Percentiles rank a stretch among this genome's conserved stretches.
phyloP scores from a whole-genome alignment of 495 filamentous ascomycete genomes.

The Penicillium tannophilum region DNA sequence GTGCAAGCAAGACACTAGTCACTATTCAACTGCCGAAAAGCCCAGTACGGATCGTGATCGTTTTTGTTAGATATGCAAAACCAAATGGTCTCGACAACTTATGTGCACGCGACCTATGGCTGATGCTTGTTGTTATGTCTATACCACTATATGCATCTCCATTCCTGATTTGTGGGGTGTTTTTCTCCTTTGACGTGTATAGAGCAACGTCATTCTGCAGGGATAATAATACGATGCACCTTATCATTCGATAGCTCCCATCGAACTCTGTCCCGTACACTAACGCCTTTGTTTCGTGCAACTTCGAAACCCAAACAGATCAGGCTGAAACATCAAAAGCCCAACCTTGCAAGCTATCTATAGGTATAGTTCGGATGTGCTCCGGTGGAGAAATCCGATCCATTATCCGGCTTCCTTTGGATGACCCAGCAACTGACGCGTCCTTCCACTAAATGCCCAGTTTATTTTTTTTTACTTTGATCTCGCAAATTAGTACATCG shows the following conservation, averaged over 20 bases:
- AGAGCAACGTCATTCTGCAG: conserved; percentile 12
- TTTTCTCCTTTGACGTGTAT: conserved; percentile 3
- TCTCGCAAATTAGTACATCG: background rate
- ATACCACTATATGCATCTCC: background rate
- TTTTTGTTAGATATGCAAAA: background rate
- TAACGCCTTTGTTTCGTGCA: background rate
- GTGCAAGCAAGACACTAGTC: conserved; percentile 2
- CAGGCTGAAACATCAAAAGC: conserved; percentile 18
- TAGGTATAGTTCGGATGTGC: conserved; percentile 20
- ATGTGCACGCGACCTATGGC: background rate
- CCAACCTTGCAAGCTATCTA: background rate
- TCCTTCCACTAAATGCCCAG: conserved; percentile 4
- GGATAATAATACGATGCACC: background rate
- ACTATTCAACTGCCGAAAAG: conserved; percentile 4
- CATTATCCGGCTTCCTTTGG: conserved; percentile 17
- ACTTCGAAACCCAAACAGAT: background rate
- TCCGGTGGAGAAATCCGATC: conserved; percentile 9
- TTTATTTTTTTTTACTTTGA: background rate
- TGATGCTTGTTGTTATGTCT: background rate
- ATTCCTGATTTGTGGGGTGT: background rate
- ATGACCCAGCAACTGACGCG: conserved; percentile 26
- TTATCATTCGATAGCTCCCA: background rate
- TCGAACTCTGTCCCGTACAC: background rate
- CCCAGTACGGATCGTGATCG: conserved; percentile 5
- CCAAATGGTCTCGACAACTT: background rate